Percentiles rank a stretch among this genome's conserved stretches.
Evolutionary conservation across 108 stramenopile species (phyloP).

Genomic region (Aurantiochytrium sp.): DNA sequence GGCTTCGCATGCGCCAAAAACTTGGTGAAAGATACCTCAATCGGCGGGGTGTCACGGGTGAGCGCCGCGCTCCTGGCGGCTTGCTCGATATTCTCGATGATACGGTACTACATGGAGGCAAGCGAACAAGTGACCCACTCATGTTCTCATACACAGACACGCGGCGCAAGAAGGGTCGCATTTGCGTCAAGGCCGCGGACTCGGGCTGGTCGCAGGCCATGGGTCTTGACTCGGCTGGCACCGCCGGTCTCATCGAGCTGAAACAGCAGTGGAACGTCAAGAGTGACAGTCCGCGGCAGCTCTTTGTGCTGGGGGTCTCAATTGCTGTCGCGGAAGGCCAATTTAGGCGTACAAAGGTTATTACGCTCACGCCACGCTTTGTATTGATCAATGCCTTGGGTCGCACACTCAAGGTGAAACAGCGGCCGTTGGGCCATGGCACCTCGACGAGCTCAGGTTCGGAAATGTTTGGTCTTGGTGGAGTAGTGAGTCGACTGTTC

Average conservation of each 20-base stretch:
- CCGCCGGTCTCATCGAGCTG: not conserved
- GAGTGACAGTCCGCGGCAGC: not conserved
- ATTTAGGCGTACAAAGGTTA: constrained; percentile 1
- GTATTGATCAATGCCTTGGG: not conserved
- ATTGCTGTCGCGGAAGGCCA: not conserved
- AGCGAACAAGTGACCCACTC: not conserved
- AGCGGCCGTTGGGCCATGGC: not conserved
- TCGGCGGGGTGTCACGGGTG: not conserved
- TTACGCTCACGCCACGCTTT: not conserved
- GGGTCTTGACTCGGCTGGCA: constrained; percentile 12
- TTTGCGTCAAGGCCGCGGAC: not conserved
- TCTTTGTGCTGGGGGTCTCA: not conserved
- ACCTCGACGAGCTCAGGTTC: not conserved
- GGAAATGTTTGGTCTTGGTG: not conserved
- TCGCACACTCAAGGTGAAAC: not conserved
- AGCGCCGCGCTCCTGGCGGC: not conserved
- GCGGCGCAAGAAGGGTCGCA: constrained; percentile 10
- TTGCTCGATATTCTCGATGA: not conserved
- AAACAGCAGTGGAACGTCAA: constrained; percentile 20
- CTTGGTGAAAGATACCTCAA: not conserved
- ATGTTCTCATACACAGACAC: constrained; percentile 12
- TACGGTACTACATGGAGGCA: not conserved
- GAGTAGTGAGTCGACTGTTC: not conserved
- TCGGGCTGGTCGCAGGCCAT: constrained; percentile 13
- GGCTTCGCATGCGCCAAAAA: constrained; percentile 1